Conservation (phyloP, 2,329 filamentous ascomycete genomes). For the Rhynchosporium secalis region DNA sequence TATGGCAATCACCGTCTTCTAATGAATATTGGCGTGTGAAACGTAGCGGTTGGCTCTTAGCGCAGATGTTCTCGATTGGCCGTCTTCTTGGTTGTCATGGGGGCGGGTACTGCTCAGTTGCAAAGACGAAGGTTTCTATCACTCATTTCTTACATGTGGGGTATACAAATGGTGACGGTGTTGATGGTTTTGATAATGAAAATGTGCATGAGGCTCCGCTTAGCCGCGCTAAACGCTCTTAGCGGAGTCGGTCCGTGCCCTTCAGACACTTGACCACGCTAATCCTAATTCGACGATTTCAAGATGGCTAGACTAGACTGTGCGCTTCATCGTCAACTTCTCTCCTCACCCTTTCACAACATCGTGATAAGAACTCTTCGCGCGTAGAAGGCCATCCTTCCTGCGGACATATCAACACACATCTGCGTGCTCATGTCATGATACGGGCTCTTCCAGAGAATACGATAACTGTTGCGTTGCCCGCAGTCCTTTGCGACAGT, state of each 20-base stretch:
- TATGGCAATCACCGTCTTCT: no score
- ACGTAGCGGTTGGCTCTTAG: no score
- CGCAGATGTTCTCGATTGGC: no score
- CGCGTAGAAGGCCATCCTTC: no score
- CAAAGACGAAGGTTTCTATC: no score
- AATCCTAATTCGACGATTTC: conserved; percentile 6
- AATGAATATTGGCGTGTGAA: no score
- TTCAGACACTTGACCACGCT: background rate
- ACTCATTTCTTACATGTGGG: no score
- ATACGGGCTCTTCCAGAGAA: background rate
- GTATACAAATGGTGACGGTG: no score
- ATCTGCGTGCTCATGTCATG: background rate
- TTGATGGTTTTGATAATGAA: no score
- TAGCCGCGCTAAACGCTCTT: background rate
- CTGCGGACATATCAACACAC: background rate
- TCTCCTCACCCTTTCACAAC: background rate
- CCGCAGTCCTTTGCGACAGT: conserved; percentile 7
- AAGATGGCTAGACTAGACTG: conserved; percentile 7
- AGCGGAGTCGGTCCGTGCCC: background rate
- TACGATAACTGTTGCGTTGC: conserved; percentile 7
- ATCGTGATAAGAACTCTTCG: background rate
- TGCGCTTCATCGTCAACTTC: conserved; percentile 1
- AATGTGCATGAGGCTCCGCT: background rate
- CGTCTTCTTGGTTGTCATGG: no score
- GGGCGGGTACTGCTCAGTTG: no score